Conservation (phyloP, 2,329 filamentous ascomycete species). For the Penicillium janthinellum region DNA sequence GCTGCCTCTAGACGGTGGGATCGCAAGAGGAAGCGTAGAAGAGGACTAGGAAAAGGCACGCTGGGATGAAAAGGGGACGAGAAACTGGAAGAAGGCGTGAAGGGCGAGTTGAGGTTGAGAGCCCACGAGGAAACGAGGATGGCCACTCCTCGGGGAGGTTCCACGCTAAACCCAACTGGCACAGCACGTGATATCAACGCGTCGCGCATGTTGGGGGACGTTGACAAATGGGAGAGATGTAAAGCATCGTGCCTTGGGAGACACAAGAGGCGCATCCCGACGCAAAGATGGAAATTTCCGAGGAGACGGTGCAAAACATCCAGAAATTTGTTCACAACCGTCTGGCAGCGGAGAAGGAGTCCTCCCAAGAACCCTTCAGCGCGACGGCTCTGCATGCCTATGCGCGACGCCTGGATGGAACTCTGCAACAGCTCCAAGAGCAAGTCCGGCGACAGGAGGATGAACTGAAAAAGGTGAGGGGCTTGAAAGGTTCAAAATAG, state of each 20-base stretch:
- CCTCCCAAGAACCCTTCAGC: conserved; percentile 31
- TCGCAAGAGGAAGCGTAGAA: background rate
- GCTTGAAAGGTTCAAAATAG: background rate
- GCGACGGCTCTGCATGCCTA: conserved; percentile 36
- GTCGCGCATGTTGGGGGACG: conserved; percentile 6
- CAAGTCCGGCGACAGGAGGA: conserved; percentile 52
- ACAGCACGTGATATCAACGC: conserved; percentile 18
- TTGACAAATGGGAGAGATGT: background rate
- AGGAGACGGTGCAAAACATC: conserved; percentile 37
- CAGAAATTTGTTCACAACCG: conserved; percentile 39
- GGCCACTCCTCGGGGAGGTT: background rate
- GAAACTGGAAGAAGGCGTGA: background rate
- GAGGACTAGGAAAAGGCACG: conserved; percentile 3
- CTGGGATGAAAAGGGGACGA: background rate
- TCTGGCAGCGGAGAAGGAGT: conserved; percentile 37
- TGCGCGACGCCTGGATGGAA: conserved; percentile 59
- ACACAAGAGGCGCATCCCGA: background rate
- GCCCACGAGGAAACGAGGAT: background rate
- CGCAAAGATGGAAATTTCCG: conserved; percentile 34
- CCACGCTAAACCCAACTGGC: conserved; percentile 26
- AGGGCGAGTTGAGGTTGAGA: background rate
- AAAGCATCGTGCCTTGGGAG: background rate
- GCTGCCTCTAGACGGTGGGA: conserved; percentile 1
- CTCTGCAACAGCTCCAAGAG: conserved; percentile 66
- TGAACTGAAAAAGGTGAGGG: conserved; percentile 48